Evolutionary conservation across 805 yeast genomes (phyloP).

Genomic region (Aciculoconidium aculeatum): DNA sequence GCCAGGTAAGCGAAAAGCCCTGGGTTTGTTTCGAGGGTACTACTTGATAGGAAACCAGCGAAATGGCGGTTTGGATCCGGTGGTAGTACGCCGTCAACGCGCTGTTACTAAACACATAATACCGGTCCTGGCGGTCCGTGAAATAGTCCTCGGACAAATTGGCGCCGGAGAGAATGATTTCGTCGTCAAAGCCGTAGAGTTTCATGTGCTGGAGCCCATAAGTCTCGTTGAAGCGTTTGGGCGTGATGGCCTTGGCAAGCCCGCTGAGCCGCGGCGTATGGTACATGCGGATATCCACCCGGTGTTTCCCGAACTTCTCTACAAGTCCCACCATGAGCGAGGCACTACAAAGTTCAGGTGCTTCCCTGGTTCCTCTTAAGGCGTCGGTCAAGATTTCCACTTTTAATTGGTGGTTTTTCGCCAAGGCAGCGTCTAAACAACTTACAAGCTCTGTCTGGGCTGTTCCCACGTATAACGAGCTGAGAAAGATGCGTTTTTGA

Average conservation of each 20-base stretch:
- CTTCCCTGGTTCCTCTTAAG: conserved; percentile 87
- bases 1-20: conserved; percentile 68
- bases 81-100: conserved; percentile 67
- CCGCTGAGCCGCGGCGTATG: conserved; percentile 85
- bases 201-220: conserved; percentile 97
- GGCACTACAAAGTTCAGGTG: conserved; percentile 76
- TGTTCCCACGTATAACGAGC: conserved; percentile 84
- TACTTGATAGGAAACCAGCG: conserved; percentile 67
- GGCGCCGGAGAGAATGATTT: conserved; percentile 84
- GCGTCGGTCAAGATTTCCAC: conserved; percentile 81
- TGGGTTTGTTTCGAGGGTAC: conserved; percentile 35
- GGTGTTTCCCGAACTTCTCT: conserved; percentile 51
- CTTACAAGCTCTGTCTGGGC: conserved; percentile 69
- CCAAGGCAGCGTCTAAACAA: conserved; percentile 56
- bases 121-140: conserved; percentile 91
- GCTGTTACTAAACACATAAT: conserved; percentile 60
- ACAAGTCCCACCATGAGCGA: conserved; percentile 63
- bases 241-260: conserved; percentile 56
- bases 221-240: conserved; percentile 85
- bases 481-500: conserved; percentile 62
- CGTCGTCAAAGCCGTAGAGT: conserved; percentile 90
- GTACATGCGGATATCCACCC: conserved; percentile 79
- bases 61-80: conserved; percentile 60
- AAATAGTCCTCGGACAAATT: conserved; percentile 88
- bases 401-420: conserved; percentile 51